These are phyloP conservation scores for Aspergillus floridensis DNA, from an alignment of 2,329 filamentous ascomycete species.

Conservation along the genomic window DNA sequence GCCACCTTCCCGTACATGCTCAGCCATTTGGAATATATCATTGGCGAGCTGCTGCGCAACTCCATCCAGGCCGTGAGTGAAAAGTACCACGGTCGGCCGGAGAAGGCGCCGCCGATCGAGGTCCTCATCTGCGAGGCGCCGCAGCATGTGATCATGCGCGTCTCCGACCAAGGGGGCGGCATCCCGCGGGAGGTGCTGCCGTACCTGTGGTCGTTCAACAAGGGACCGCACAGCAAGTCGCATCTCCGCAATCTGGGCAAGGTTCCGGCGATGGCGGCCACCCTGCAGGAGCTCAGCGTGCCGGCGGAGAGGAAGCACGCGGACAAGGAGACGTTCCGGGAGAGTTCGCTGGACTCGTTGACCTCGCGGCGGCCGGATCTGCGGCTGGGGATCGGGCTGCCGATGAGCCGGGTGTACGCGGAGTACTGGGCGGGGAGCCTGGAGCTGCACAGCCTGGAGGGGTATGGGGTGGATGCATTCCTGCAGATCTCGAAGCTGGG, in stretches of 20 bases:
- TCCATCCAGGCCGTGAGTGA: constrained; percentile 91
- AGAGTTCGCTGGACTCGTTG: constrained; percentile 73
- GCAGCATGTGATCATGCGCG: constrained; percentile 92
- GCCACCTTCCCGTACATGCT: constrained; percentile 96
- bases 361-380: constrained; percentile 82
- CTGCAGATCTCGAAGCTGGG: constrained; percentile 93
- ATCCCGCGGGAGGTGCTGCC: constrained; percentile 81
- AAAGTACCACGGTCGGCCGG: constrained; percentile 52
- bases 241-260: constrained; percentile 80
- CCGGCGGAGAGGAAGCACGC: constrained; percentile 35
- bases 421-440: constrained; percentile 97
- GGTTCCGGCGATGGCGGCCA: constrained; percentile 89
- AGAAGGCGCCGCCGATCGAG: constrained; percentile 75
- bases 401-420: constrained; percentile 89
- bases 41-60: constrained; percentile 91
- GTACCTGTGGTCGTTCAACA: constrained; percentile 94
- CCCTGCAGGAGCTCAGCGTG: constrained; percentile 76
- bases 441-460: constrained; percentile 87
- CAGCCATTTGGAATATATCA: constrained; percentile 93
- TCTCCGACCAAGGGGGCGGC: constrained; percentile 92
- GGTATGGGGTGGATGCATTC: constrained; percentile 94
- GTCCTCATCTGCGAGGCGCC: constrained; percentile 91
- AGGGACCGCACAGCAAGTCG: constrained; percentile 75
- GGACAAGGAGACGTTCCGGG: constrained; percentile 40
- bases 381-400: constrained; percentile 86